A percentile compares a stretch with the other conserved stretches of the same genome.
phyloP scores from a whole-genome alignment of 257 asterid species.

The Solanum virginianum region DNA sequence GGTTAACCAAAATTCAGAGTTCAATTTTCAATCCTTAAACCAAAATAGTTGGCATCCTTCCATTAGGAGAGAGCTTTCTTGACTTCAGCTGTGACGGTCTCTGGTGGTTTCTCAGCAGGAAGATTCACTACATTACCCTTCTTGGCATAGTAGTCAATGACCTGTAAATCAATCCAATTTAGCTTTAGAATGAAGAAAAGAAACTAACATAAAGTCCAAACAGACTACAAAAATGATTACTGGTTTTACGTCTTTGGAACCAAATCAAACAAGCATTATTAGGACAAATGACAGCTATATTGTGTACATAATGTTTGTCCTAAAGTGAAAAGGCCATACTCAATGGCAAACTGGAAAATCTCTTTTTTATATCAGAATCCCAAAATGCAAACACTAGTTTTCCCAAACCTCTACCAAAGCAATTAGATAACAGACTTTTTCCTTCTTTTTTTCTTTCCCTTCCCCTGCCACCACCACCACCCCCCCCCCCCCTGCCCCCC shows the following conservation, averaged over 20 bases:
- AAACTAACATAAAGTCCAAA: neutral
- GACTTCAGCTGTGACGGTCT: slow-evolving; percentile 51
- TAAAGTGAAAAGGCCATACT: neutral
- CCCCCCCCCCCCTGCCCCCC: too few species aligned
- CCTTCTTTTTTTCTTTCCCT: neutral
- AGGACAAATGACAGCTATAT: neutral
- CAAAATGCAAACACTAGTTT: neutral
- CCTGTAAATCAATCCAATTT: slow-evolving; percentile 25
- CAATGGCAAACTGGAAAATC: neutral
- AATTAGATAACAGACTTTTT: neutral
- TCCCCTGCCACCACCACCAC: neutral
- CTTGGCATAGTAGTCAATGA: slow-evolving; percentile 45
- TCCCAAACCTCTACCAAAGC: neutral
- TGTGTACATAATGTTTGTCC: neutral
- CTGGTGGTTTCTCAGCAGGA: slow-evolving; percentile 70
- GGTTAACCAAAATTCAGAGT: neutral
- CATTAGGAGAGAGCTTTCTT: slow-evolving; percentile 54
- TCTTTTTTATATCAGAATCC: neutral
- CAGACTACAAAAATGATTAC: neutral
- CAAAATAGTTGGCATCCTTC: neutral
- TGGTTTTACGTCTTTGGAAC: neutral
- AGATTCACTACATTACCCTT: slow-evolving; percentile 57
- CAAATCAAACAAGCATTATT: neutral
- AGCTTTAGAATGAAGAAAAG: neutral
- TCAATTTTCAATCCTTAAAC: neutral